Evolutionary conservation across 2,329 filamentous ascomycete species (phyloP), one percentile per base, ranked within the genome.

Genomic region (Corynespora cassiicola): DNA sequence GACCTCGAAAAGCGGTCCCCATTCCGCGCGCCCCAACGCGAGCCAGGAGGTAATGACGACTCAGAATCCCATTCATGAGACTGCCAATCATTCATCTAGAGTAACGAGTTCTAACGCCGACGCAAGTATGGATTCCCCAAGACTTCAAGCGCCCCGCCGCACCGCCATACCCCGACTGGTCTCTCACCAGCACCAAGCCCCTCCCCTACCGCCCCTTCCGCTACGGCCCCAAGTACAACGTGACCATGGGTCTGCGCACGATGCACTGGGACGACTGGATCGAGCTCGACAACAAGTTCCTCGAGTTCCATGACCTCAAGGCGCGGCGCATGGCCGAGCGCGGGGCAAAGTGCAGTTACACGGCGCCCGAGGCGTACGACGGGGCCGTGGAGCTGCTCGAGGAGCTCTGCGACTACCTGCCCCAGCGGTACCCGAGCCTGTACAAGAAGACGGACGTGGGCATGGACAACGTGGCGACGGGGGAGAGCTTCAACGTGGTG

Each of bases 281-380:
- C 57, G 87, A 95, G 68, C 79, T 95, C 17, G 90, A 95, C 68
- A 91, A 87, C 58, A 79, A 91, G 30, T 95, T 82, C 63, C 77
- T 83, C 1, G 80, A 79, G 36, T 95, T 77, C 62, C 88, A 95
- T 67, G 77, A 76, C 20, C 80, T 86, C 49, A 95, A 95, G 68
- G 76, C 79, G 1, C 71, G 72, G 10, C 81, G 89, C 1, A 87
- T 95, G 31, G 56, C 62, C 10, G 81, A 88, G 47, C 79, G 88
- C 0, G 86, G 82, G 1, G 46, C 67, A 0, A 87, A 86, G 63
- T 89, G 86, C 70, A 85, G 82, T 58, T 69, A 69, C 10, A 92
- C 88, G 0, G 79, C 82, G 2, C 84, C 87, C 0, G 80, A 86
- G 45, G 87, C 86, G 1, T 85, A 80, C 61, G 80, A 84, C 16